Evolutionary conservation across 2,329 filamentous ascomycete genomes (phyloP).

Genomic region (Capronia coronata): DNA sequence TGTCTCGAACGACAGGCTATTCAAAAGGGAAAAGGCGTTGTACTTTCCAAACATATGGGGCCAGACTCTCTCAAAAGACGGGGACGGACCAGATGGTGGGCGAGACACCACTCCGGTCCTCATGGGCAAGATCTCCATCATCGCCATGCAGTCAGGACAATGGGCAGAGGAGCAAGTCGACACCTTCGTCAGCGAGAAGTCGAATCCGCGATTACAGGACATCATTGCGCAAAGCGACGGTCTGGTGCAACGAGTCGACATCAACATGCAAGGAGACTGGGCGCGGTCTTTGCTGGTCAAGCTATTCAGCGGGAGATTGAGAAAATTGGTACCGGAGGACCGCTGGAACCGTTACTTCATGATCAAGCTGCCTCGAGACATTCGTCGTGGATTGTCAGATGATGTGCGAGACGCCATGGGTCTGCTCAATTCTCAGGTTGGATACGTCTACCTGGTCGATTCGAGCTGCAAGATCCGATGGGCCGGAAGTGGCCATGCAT

Average conservation of each 20-base stretch:
- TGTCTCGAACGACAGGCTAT: constrained; percentile 73
- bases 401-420: constrained; percentile 54
- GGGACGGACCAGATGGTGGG: constrained; percentile 40
- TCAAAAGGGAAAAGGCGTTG: constrained; percentile 72
- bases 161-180: constrained; percentile 81
- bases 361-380: constrained; percentile 37
- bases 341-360: constrained; percentile 56
- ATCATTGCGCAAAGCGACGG: constrained; percentile 50
- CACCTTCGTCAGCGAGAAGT: constrained; percentile 59
- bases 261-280: constrained; percentile 81
- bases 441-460: constrained; percentile 89
- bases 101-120: constrained; percentile 71
- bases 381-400: constrained; percentile 48
- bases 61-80: constrained; percentile 53
- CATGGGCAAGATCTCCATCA: constrained; percentile 65
- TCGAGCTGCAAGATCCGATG: constrained; percentile 82
- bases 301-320: constrained; percentile 48
- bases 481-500: constrained; percentile 64
- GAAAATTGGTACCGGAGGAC: constrained; percentile 42
- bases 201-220: constrained; percentile 64
- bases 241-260: constrained; percentile 66
- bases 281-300: constrained; percentile 55
- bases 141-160: constrained; percentile 71
- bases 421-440: constrained; percentile 81
- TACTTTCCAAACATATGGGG: constrained; percentile 93